Evolutionary conservation across 2,329 filamentous ascomycete genomes (phyloP), one percentile per base, ranked within the genome.

Genomic region (Diplodia mutila): DNA sequence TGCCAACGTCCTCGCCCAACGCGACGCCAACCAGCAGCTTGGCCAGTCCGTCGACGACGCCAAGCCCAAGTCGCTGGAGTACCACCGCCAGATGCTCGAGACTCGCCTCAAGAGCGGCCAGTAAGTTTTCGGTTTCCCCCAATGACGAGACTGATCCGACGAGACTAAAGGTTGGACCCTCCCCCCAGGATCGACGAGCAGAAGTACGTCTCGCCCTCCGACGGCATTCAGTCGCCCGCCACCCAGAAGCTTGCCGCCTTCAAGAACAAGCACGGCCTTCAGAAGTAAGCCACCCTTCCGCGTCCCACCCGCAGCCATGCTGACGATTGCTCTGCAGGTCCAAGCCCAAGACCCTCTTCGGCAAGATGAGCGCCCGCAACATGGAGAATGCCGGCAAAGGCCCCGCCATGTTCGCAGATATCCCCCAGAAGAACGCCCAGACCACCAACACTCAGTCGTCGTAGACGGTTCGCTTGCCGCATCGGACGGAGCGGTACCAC

Each of bases 191-290:
- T 63, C 27, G 67, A 68, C 8, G 61, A 68, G 52, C 52, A 49
- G 39, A 82, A 85, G 72, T 94, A 94, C 80, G 84, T 94, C 77
- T 94, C 91, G 21, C 92, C 92, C 2, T 94, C 91, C n/a, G 92
- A 96, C 80, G 89, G 88, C 80, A 94, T 96, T 83, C 91, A 93
- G 89, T 93, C 90, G 73, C 92, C 92, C 42, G 93, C 91, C 80
- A 91, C 90, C 21, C 90, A 91, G 79, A 95, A 95, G 85, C 86
- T 95, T 74, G 90, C 86, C 70, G 90, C 90, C 49, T 88, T 94
- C 79, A 91, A 91, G 80, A 91, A 87, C 81, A 93, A 93, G 83
- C 90, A 92, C 75, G 89, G 89, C 70, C 86, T 86, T 81, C 94
- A 93, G 90, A 92, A 84, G 77, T 80, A 72, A 67, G 77, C 21